phyloP scores from a whole-genome alignment of 768 basidiomycete genomes.

The Tulasnella sp. region DNA sequence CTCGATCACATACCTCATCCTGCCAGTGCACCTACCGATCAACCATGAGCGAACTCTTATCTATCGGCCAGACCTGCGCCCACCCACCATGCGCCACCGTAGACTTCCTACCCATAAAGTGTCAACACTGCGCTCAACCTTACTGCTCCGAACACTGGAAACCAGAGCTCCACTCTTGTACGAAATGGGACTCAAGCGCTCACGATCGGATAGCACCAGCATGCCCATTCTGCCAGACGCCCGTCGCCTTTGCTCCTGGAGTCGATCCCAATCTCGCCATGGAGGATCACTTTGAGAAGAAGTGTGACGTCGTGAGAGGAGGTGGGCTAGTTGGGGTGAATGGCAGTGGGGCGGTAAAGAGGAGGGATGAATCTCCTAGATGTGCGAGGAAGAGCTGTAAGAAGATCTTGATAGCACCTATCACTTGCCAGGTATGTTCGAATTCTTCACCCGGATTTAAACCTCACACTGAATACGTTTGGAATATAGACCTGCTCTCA shows the following conservation, averaged over 20 bases:
- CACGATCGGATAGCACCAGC: conserved; percentile 61
- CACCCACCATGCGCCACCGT: conserved; percentile 53
- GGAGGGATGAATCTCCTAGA: conserved; percentile 34
- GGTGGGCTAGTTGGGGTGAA: conserved; percentile 4
- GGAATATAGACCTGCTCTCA: conserved; percentile 49
- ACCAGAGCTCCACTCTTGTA: conserved; percentile 53
- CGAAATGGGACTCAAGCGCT: conserved; percentile 57
- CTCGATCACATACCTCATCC: no score
- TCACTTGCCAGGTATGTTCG: conserved; percentile 55
- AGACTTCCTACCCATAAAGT: conserved; percentile 81
- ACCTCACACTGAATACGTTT: neutral
- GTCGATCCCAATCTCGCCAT: conserved; percentile 74
- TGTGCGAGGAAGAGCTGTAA: conserved; percentile 46
- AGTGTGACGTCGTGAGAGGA: conserved; percentile 62
- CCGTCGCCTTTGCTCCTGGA: conserved; percentile 62
- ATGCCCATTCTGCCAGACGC: conserved; percentile 70
- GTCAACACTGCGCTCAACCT: conserved; percentile 55
- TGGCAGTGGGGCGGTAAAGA: conserved; percentile 23
- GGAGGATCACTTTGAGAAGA: conserved; percentile 57
- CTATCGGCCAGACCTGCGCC: conserved; percentile 62
- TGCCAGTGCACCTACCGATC: no score
- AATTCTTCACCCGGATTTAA: neutral
- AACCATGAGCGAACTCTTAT: conserved; percentile 40
- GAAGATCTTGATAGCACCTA: conserved; percentile 64
- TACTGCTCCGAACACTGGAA: conserved; percentile 77